Conservation (phyloP, 306 rosid genomes). For the Medicago ruthenica region DNA sequence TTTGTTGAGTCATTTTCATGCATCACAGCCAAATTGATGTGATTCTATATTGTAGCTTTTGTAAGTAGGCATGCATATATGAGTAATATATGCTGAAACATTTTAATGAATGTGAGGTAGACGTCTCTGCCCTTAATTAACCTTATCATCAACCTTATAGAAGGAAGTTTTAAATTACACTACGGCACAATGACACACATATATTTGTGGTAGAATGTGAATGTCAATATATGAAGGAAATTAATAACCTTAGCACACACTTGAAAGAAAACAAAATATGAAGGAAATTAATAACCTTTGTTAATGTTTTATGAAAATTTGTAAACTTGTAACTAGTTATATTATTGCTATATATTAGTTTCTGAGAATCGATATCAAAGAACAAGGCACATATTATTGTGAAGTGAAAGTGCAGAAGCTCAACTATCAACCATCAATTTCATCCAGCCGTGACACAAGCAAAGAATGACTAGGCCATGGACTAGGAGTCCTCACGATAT, state of each 20-base stretch:
- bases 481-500: no score
- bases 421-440: neutral
- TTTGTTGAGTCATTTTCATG: constrained; percentile 41
- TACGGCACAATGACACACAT: neutral
- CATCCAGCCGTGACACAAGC: neutral
- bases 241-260: neutral
- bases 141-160: no score
- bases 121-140: neutral
- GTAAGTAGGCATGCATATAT: neutral
- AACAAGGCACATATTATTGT: neutral
- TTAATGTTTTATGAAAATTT: no score
- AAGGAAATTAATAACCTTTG: no score
- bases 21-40: constrained; percentile 30
- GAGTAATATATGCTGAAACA: constrained; percentile 16
- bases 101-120: constrained; percentile 30
- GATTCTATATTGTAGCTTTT: neutral
- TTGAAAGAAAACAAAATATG: no score
- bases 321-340: no score
- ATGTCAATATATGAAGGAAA: neutral
- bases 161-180: neutral
- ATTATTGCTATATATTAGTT: no score
- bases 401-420: neutral
- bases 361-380: no score
- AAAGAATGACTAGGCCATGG: no score
- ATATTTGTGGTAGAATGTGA: neutral